A percentile compares a stretch with the other conserved stretches of the same genome.
These are phyloP conservation scores for Adiantum capillusveneris DNA, from an alignment of 75 land plant species.

Conservation along the genomic window DNA sequence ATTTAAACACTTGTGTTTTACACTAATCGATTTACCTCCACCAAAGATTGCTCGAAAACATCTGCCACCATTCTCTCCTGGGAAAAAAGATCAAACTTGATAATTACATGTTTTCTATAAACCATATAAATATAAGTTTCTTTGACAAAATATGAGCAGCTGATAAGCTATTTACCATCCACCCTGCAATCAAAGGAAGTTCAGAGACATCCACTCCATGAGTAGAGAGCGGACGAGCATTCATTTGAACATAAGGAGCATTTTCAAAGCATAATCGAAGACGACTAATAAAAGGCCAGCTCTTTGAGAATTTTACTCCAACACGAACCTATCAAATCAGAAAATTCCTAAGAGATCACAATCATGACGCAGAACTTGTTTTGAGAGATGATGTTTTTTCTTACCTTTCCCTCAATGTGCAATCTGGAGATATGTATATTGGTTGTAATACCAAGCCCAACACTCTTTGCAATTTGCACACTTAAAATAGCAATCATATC, in stretches of 20 bases:
- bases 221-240: slow-evolving; percentile 60
- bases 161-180: slow-evolving; percentile 73
- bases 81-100: slow-evolving; percentile 5
- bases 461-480: slow-evolving; percentile 59
- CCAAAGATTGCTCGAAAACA: slow-evolving; percentile 82
- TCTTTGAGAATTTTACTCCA: slow-evolving; percentile 67
- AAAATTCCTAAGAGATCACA: background rate
- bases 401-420: slow-evolving; percentile 88
- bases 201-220: slow-evolving; percentile 90
- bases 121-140: no score
- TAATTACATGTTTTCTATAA: background rate
- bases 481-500: slow-evolving; percentile 82
- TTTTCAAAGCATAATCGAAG: slow-evolving; percentile 71
- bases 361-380: background rate
- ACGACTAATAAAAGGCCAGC: slow-evolving; percentile 73
- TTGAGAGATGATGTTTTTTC: no score
- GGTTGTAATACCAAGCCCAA: slow-evolving; percentile 80
- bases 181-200: slow-evolving; percentile 91
- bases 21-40: no score
- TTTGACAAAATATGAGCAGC: no score
- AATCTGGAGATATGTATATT: slow-evolving; percentile 73
- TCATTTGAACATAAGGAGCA: slow-evolving; percentile 80
- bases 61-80: slow-evolving; percentile 74
- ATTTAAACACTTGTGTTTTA: no score
- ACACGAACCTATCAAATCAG: slow-evolving; percentile 57